Evolutionary conservation across 2,329 filamentous ascomycete species (phyloP), one percentile per base, ranked within the genome.

Genomic region (Aspergillus sp.): DNA sequence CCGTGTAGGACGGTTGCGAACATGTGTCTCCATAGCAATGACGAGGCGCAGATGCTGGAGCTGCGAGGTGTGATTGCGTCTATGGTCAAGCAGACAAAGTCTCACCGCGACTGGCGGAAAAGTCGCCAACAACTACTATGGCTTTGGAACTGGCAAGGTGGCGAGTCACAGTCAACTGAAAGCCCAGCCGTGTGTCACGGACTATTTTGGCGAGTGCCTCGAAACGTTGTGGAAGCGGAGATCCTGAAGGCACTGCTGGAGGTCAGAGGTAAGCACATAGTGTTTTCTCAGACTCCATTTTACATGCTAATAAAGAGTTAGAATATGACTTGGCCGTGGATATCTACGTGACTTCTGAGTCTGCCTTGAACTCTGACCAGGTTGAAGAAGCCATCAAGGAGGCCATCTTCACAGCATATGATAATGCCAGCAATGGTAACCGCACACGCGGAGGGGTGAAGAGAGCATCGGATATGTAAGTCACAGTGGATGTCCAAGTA

Each of bases 401-500:
- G 8, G 73, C 78, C 35, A 78, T 81, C 16, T 78, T 83, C 67
- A 68, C 79, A 20, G 73, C 78, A 17, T 87, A 86, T 62, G 84
- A 87, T 63, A 84, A 83, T 57, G 83, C 84, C 17, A 86, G 79
- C 64, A 87, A 86, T 60, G 84, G 84, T 26, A 87, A 86, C 61
- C 76, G 77, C 56, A 83, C 77, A 16, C 76, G 84, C 58, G 84
- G 84, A 14, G 80, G 80, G 13, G 80, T 86, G 74, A 85, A 82
- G 64, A 81, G 77, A 61, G 82, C 83, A 10, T 78, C 77, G 45
- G 81, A 84, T 40, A 78, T 82, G 76, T 78, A 65, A 61, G 76
- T 70, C 14, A 20, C 6, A 24, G 26, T 30, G 26, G 22, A 30
- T 30, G 26, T 8, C 3, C 26, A 30, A 11, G 9, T 9, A 8